Conservation (phyloP, 208 protist genomes). For the Acanthamoeba healyi region DNA sequence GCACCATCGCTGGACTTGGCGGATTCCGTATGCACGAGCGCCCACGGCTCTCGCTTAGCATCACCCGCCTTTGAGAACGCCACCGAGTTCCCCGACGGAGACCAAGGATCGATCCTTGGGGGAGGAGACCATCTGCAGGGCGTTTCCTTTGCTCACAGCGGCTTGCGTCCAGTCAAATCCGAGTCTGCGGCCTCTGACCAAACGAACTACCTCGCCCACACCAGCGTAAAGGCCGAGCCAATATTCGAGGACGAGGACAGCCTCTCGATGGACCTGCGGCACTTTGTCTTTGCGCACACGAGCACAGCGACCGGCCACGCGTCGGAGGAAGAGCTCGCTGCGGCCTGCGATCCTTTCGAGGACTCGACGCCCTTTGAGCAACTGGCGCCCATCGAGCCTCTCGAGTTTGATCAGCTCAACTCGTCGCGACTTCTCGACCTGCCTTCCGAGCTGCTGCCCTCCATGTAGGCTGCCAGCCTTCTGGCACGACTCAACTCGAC, state of each 20-base stretch:
- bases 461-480: too few species aligned
- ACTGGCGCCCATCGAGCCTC: conserved; percentile 2
- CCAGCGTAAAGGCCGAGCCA: background rate
- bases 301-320: background rate
- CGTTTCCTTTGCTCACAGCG: too few species aligned
- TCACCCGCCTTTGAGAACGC: too few species aligned
- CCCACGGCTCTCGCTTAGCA: too few species aligned
- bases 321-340: background rate
- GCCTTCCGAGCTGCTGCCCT: background rate
- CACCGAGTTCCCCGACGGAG: too few species aligned
- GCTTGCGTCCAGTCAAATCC: background rate
- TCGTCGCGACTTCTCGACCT: background rate
- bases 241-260: background rate
- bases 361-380: conserved; percentile 1
- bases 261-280: background rate
- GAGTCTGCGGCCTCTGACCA: background rate
- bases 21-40: too few species aligned
- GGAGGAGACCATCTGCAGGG: too few species aligned
- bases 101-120: too few species aligned
- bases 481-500: too few species aligned
- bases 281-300: background rate
- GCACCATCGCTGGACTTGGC: too few species aligned
- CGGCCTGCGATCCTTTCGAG: background rate
- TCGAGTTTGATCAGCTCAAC: conserved; percentile 19
- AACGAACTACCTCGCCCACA: background rate